Conservation (phyloP, 192 early-diverging fungal species). For the Backusella liffmaniae region DNA sequence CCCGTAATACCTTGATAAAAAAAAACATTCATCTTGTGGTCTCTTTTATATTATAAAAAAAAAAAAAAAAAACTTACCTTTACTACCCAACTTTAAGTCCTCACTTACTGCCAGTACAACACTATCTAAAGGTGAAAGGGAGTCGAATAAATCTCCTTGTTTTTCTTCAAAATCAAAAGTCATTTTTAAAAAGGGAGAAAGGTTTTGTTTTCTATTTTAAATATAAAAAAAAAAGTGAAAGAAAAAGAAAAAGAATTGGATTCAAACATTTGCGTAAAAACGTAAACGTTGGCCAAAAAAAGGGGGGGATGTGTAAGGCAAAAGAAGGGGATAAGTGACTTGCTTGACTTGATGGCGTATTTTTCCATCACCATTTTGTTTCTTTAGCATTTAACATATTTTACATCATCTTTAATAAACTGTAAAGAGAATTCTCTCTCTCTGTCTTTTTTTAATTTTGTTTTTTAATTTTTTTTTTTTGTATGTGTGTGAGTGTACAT, state of each 20-base stretch:
- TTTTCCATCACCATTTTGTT: not conserved
- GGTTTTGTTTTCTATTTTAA: not conserved
- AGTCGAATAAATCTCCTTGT: slow-evolving; percentile 29
- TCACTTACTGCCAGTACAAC: slow-evolving; percentile 32
- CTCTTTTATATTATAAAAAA: too few species aligned
- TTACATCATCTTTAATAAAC: not conserved
- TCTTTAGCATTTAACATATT: not conserved
- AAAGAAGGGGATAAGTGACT: not conserved
- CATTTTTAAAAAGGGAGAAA: slow-evolving; percentile 10
- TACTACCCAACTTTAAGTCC: slow-evolving; percentile 23
- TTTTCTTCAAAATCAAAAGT: slow-evolving; percentile 34
- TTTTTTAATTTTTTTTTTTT: not conserved
- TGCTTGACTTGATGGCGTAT: not conserved
- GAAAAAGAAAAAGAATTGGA: not conserved
- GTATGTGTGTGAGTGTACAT: not conserved
- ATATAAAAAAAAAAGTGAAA: slow-evolving; percentile 3
- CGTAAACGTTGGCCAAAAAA: not conserved
- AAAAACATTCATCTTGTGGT: too few species aligned
- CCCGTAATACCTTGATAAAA: slow-evolving; percentile 20
- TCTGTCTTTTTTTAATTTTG: not conserved
- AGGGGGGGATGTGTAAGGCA: not conserved
- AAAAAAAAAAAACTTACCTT: slow-evolving; percentile 11
- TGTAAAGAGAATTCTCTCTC: not conserved
- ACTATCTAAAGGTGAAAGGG: slow-evolving; percentile 8
- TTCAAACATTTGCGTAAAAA: not conserved